Conservation (phyloP, 2,329 filamentous ascomycete species). For the Incumbomyces lentus region DNA sequence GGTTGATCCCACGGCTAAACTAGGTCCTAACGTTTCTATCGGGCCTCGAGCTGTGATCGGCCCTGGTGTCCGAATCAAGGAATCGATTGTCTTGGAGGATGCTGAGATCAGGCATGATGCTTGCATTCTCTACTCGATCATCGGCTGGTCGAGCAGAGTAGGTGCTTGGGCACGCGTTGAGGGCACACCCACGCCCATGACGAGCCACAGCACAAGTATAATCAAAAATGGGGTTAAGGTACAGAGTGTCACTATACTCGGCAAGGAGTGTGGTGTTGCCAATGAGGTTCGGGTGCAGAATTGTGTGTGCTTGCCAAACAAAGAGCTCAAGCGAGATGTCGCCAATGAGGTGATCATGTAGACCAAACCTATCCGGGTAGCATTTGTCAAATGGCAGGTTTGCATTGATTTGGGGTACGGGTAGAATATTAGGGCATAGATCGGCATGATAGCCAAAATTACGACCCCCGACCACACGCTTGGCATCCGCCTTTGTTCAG, state of each 20-base stretch:
- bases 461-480: no score
- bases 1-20: conserved; percentile 88
- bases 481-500: no score
- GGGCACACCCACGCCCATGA: conserved; percentile 78
- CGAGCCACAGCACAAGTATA: conserved; percentile 85
- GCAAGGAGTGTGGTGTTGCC: conserved; percentile 87
- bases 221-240: conserved; percentile 98
- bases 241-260: conserved; percentile 93
- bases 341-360: conserved; percentile 71
- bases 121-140: conserved; percentile 88
- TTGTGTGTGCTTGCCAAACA: conserved; percentile 93
- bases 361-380: not conserved
- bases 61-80: conserved; percentile 83
- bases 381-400: not conserved
- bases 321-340: conserved; percentile 93
- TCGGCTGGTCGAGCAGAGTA: conserved; percentile 91
- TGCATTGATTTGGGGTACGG: no score
- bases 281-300: conserved; percentile 96
- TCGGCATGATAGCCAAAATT: no score
- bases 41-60: conserved; percentile 79
- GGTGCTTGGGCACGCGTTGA: conserved; percentile 98
- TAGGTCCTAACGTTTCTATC: conserved; percentile 93
- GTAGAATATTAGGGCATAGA: no score
- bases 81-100: conserved; percentile 90
- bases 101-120: conserved; percentile 94